A percentile compares a stretch with the other conserved stretches of the same genome.
Conservation (phyloP, 2,329 filamentous ascomycete genomes). For the Colletotrichum simmondsii region DNA sequence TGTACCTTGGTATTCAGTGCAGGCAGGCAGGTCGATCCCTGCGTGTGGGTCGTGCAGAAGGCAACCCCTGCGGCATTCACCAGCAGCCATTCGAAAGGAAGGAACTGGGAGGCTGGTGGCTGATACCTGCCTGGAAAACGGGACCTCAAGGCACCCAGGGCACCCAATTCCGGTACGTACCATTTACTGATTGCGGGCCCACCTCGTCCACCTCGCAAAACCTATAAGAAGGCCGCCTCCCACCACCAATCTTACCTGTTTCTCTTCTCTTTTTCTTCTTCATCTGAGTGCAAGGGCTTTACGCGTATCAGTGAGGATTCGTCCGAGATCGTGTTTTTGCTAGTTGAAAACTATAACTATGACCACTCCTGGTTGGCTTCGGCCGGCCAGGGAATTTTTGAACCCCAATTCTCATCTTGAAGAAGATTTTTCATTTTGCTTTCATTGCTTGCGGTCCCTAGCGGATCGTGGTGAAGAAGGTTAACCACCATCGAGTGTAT, state of each 20-base stretch:
- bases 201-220: neutral
- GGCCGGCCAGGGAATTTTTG: constrained; percentile 85
- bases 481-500: constrained; percentile 65
- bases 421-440: constrained; percentile 43
- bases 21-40: neutral
- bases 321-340: constrained; percentile 90
- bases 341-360: constrained; percentile 81
- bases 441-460: constrained; percentile 62
- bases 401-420: constrained; percentile 49
- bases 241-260: neutral
- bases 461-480: constrained; percentile 62
- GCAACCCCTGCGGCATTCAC: neutral
- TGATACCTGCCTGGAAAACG: too few species aligned
- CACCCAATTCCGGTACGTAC: constrained; percentile 15
- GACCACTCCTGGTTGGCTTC: constrained; percentile 66
- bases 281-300: constrained; percentile 80
- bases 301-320: constrained; percentile 88
- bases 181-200: constrained; percentile 19
- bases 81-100: neutral
- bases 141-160: neutral
- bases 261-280: constrained; percentile 54
- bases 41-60: neutral
- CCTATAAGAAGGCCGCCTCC: constrained; percentile 31
- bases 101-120: neutral
- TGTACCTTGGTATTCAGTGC: neutral